Evolutionary conservation across 2,329 filamentous ascomycete genomes (phyloP), one percentile per base, ranked within the genome.

Genomic region (Neocatenulostroma microsporum): DNA sequence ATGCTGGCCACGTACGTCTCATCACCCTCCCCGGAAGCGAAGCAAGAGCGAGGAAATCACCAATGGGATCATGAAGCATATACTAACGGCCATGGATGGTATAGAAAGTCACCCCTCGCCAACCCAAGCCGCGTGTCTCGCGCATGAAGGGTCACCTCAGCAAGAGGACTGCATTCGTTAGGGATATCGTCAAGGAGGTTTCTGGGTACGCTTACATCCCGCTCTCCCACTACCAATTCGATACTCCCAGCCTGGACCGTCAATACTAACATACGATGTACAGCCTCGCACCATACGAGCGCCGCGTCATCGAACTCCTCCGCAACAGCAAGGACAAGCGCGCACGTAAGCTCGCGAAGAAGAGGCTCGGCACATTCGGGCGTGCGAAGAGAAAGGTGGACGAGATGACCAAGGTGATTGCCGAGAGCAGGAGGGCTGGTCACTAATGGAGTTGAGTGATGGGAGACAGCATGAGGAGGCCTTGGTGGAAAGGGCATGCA

Each of bases 381-480:
- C 89, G 91, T 70, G 89, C 89, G 64, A 98, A 98, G 89, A 82
- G 78, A 68, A 98, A 98, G 89, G 91, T 98, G 57, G 91, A 98
- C 68, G 89, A 96, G 76, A 86, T 98, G 74, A 85, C 87, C 74
- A 80, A 85, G 62, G 84, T 98, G 70, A 98, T 98, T 66, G 86
- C 89, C 62, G 91, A 96, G 76, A 82, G 88, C 66, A 88, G 89
- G 72, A 76, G 81, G 64, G 72, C 78, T 48, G 79, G 70, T 68
- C 78, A 81, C 71, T 82, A 80, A 74, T 55, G 55, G 29, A 37
- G 53, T 18, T 6, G 11, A 29, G 11, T 4, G n/a, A 18, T 10
- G 6, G 21, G 24, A 25, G 25, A 23, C 26, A 23, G 13, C 4
- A 10, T 8, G 20, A 25, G 11, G 19, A 37, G 12, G 20, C 10